Evolutionary conservation across 257 asterid genomes (phyloP).

Genomic region (Knoxia roxburghii): DNA sequence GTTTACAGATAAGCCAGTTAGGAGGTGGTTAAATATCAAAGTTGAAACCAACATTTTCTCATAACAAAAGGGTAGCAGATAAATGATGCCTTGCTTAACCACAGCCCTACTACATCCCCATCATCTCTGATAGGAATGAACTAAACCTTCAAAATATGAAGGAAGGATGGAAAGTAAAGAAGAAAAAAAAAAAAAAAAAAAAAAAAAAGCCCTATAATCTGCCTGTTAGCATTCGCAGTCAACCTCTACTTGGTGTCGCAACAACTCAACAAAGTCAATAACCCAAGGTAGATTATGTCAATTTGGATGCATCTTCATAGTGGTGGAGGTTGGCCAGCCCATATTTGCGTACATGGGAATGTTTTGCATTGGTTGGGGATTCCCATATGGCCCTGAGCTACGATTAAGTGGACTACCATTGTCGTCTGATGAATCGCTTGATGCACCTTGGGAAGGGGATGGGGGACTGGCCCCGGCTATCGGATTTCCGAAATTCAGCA

Average conservation of each 20-base stretch:
- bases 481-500: slow-evolving; percentile 56
- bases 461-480: slow-evolving; percentile 45
- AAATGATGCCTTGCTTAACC: not conserved
- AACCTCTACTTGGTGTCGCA: slow-evolving; percentile 3
- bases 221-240: slow-evolving; percentile 21
- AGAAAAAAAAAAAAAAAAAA: too few relatives aligned
- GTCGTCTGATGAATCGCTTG: slow-evolving; percentile 66
- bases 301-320: slow-evolving; percentile 45
- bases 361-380: slow-evolving; percentile 45
- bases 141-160: slow-evolving; percentile 8
- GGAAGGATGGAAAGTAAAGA: not conserved
- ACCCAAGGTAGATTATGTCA: slow-evolving; percentile 11
- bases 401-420: slow-evolving; percentile 50
- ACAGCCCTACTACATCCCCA: not conserved
- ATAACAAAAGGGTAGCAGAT: not conserved
- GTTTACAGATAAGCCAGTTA: slow-evolving; percentile 6
- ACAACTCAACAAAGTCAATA: slow-evolving; percentile 6
- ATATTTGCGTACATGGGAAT: slow-evolving; percentile 44
- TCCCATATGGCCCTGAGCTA: slow-evolving; percentile 34
- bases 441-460: slow-evolving; percentile 61
- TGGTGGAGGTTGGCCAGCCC: slow-evolving; percentile 58
- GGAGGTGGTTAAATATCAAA: not conserved
- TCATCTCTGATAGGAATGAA: not conserved
- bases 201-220: slow-evolving; percentile 22
- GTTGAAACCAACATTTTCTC: slow-evolving; percentile 1